Evolutionary conservation across 2,329 filamentous ascomycete genomes (phyloP).

Genomic region (Colletotrichum liaoningense): DNA sequence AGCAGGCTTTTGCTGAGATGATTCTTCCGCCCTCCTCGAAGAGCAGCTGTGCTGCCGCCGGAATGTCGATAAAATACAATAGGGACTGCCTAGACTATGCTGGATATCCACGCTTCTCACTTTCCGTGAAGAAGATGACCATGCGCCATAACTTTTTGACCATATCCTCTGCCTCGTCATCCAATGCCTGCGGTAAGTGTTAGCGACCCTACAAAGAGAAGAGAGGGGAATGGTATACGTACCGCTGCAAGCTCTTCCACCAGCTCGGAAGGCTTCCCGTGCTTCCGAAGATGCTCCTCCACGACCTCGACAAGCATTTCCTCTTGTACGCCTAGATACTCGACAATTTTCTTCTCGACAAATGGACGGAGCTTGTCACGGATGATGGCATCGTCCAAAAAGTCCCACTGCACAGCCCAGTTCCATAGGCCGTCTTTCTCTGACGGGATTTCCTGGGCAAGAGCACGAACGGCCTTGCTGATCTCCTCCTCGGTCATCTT

Average conservation of each 20-base stretch:
- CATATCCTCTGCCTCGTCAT: constrained; percentile 93
- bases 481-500: constrained; percentile 89
- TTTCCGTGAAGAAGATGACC: constrained; percentile 97
- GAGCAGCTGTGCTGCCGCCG: constrained; percentile 8
- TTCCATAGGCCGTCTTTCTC: constrained; percentile 88
- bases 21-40: not conserved
- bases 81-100: constrained; percentile 55
- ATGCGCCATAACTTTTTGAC: constrained; percentile 98
- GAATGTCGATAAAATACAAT: constrained; percentile 28
- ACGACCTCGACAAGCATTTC: constrained; percentile 95
- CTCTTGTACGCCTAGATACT: constrained; percentile 96
- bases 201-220: constrained; percentile 39
- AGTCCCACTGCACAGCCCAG: constrained; percentile 95
- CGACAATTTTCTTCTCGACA: constrained; percentile 97
- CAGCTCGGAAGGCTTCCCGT: constrained; percentile 80
- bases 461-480: constrained; percentile 80
- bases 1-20: not conserved
- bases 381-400: constrained; percentile 83
- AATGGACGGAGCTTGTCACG: constrained; percentile 91
- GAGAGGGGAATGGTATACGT: constrained; percentile 50
- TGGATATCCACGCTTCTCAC: constrained; percentile 88
- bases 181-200: constrained; percentile 73
- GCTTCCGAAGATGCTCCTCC: constrained; percentile 84
- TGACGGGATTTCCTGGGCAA: constrained; percentile 90
- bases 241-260: constrained; percentile 88